phyloP scores from a whole-genome alignment of 2,329 filamentous ascomycete genomes.

The Verticillium zaregamsianum region DNA sequence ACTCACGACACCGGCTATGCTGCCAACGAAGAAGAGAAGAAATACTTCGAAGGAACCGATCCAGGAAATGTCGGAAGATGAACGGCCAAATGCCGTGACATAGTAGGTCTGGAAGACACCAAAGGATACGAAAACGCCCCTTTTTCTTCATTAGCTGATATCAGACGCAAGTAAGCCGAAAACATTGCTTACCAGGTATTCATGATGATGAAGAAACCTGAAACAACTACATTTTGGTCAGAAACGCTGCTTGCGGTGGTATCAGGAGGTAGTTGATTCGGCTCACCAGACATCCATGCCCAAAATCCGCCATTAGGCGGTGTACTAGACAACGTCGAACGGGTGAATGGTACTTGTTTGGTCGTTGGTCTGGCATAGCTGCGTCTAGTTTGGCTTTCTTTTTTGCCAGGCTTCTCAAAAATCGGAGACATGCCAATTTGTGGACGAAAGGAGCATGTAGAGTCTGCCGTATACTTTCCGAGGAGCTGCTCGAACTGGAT shows the following conservation, averaged over 20 bases:
- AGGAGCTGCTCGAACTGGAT: neutral
- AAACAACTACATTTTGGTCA: neutral
- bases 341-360: neutral
- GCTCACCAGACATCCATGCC: neutral
- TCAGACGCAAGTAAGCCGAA: too few species aligned
- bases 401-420: neutral
- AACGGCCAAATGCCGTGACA: slow-evolving; percentile 18
- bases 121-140: slow-evolving; percentile 19
- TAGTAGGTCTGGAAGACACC: slow-evolving; percentile 44
- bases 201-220: neutral
- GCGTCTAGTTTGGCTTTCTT: neutral
- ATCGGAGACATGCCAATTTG: neutral
- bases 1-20: slow-evolving; percentile 35
- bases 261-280: neutral
- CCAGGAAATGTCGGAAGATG: slow-evolving; percentile 38
- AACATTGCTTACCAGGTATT: neutral
- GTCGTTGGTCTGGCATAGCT: neutral
- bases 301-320: neutral
- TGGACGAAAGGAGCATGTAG: neutral
- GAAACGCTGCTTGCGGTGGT: neutral
- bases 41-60: slow-evolving; percentile 38
- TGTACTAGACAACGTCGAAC: neutral
- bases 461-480: neutral
- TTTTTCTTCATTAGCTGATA: neutral
- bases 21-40: slow-evolving; percentile 34